A percentile compares a stretch with the other conserved stretches of the same genome.
phyloP scores from a whole-genome alignment of 2,329 filamentous ascomycete genomes.

The Trichoderma asperellum region DNA sequence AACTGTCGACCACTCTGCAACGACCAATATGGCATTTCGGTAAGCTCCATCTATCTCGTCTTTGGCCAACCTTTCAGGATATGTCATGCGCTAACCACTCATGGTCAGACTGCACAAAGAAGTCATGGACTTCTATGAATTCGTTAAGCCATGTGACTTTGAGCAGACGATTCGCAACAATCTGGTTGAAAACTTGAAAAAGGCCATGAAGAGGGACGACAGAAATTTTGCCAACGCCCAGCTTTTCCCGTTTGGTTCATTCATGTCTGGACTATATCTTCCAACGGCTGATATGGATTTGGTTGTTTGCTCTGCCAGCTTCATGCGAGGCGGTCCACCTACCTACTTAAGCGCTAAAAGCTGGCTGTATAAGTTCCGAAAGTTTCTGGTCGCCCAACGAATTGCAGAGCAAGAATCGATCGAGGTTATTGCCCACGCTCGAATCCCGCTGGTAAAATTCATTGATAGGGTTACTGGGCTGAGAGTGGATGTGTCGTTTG shows the following conservation, averaged over 20 bases:
- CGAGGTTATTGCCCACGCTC: constrained; percentile 72
- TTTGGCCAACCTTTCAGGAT: neutral
- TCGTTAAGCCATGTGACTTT: constrained; percentile 74
- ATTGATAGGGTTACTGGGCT: constrained; percentile 76
- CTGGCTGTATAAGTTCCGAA: constrained; percentile 65
- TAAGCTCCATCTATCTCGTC: constrained; percentile 38
- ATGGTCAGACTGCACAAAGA: constrained; percentile 78
- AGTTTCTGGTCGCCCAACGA: constrained; percentile 58
- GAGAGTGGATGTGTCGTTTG: constrained; percentile 91
- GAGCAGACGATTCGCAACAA: constrained; percentile 76
- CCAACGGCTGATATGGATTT: constrained; percentile 90
- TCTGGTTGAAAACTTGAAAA: constrained; percentile 70
- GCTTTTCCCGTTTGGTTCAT: constrained; percentile 86
- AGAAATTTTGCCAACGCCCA: constrained; percentile 62
- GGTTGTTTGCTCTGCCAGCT: constrained; percentile 70
- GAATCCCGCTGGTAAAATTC: constrained; percentile 92
- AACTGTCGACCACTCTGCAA: constrained; percentile 56
- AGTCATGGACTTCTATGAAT: constrained; percentile 85
- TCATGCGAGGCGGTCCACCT: constrained; percentile 56
- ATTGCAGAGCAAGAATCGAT: constrained; percentile 64
- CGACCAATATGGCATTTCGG: constrained; percentile 60
- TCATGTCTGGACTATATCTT: constrained; percentile 75
- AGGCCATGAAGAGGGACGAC: constrained; percentile 56
- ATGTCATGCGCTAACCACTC: neutral
- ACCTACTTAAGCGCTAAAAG: constrained; percentile 55